Evolutionary conservation across 176 grass and related monocot species (phyloP).

Genomic region (Oryza officinalis): DNA sequence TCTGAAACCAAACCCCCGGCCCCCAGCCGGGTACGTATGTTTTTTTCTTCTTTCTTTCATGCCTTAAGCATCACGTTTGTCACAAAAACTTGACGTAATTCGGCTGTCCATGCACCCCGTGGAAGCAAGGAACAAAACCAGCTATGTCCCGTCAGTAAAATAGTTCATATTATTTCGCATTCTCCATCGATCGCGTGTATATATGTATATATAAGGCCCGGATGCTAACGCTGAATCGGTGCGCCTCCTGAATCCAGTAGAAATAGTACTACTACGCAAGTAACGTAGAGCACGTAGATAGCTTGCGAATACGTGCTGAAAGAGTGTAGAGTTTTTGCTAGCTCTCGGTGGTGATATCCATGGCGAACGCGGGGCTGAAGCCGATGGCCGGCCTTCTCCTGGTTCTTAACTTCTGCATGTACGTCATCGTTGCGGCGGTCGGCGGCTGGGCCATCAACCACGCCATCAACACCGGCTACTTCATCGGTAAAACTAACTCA

Average conservation of each 20-base stretch:
- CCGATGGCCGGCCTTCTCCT: slow-evolving; percentile 65
- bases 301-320: not conserved
- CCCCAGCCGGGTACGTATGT: not conserved
- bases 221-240: not conserved
- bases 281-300: not conserved
- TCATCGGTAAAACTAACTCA: slow-evolving; percentile 44
- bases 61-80: slow-evolving; percentile 71
- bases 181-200: not conserved
- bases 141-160: not conserved
- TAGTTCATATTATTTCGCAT: not conserved
- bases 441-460: slow-evolving; percentile 92
- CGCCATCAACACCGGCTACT: slow-evolving; percentile 78
- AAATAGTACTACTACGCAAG: not conserved
- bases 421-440: slow-evolving; percentile 72
- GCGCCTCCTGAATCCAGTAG: slow-evolving; percentile 11
- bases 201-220: slow-evolving; percentile 41
- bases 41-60: slow-evolving; percentile 35
- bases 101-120: slow-evolving; percentile 18
- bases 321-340: not conserved
- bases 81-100: slow-evolving; percentile 33
- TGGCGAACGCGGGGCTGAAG: slow-evolving; percentile 63
- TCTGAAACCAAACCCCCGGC: not conserved
- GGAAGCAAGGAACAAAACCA: slow-evolving; percentile 78
- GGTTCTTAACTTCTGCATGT: slow-evolving; percentile 93
- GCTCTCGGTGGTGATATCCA: slow-evolving; percentile 8